Conservation (phyloP, 768 basidiomycete genomes). For the Tephrocybe sp. region DNA sequence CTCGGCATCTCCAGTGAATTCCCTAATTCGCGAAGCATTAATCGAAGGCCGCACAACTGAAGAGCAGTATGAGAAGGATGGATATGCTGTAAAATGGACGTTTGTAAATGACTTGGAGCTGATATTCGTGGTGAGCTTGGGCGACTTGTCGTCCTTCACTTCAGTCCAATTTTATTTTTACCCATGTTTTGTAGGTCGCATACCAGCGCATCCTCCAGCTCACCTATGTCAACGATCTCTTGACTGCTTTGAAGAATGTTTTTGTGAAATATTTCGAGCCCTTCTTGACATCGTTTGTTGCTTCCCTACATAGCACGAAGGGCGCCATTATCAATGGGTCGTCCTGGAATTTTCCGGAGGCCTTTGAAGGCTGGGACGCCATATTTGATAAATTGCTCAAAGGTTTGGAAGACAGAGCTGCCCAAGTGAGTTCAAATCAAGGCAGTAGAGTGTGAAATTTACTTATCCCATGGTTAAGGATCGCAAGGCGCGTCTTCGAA, state of each 20-base stretch:
- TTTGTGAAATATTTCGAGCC: constrained; percentile 88
- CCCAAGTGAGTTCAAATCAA: constrained; percentile 43
- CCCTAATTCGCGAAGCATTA: constrained; percentile 84
- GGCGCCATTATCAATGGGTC: constrained; percentile 35
- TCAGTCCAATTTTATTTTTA: constrained; percentile 4
- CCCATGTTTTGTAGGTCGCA: constrained; percentile 60
- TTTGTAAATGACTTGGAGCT: constrained; percentile 94
- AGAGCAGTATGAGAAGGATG: constrained; percentile 88
- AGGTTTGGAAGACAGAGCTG: constrained; percentile 72
- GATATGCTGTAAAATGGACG: constrained; percentile 92
- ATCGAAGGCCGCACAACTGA: constrained; percentile 86
- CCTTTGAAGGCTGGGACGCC: constrained; percentile 78
- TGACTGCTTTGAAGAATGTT: constrained; percentile 73
- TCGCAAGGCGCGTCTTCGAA: constrained; percentile 62
- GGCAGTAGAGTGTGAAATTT: constrained; percentile 2
- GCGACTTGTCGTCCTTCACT: neutral
- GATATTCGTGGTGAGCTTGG: constrained; percentile 83
- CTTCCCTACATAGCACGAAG: constrained; percentile 70
- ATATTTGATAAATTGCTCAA: constrained; percentile 75
- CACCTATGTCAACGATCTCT: constrained; percentile 88
- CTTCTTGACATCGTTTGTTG: constrained; percentile 78
- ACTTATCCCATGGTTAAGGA: constrained; percentile 43
- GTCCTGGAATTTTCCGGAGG: constrained; percentile 67
- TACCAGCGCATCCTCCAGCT: constrained; percentile 96
- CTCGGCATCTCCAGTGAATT: constrained; percentile 79